Percentiles rank a stretch among this genome's conserved stretches.
Conservation (phyloP, 2,329 filamentous ascomycete genomes). For the Claviceps fusiformis region DNA sequence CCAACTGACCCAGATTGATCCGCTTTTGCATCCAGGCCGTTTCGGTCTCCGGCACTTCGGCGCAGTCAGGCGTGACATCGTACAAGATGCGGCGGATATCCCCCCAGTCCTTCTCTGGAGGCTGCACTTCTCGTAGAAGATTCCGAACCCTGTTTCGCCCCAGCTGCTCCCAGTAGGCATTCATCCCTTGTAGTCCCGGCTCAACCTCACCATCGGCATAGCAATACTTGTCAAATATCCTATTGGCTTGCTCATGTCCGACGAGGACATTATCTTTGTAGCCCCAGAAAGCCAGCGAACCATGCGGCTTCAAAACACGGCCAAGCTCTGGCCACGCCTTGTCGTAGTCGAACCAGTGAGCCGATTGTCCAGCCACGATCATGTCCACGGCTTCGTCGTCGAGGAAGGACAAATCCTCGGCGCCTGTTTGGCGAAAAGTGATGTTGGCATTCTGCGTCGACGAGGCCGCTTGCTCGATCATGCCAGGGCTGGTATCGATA, state of each 20-base stretch:
- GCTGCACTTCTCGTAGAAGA: conserved; percentile 35
- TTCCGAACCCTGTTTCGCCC: conserved; percentile 41
- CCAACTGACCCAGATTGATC: conserved; percentile 42
- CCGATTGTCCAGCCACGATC: conserved; percentile 39
- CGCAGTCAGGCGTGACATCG: conserved; percentile 34
- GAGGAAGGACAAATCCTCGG: conserved; percentile 41
- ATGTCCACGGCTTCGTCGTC: conserved; percentile 36
- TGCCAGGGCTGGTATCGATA: conserved; percentile 42
- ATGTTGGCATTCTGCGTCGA: conserved; percentile 30
- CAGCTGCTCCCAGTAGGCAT: conserved; percentile 47
- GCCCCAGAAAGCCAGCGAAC: conserved; percentile 51
- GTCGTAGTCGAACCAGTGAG: conserved; percentile 52
- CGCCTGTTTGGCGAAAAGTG: conserved; percentile 32
- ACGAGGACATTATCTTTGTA: conserved; percentile 52
- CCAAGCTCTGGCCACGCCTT: conserved; percentile 41
- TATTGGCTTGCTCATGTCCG: conserved; percentile 35
- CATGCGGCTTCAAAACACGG: conserved; percentile 38
- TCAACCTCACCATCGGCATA: conserved; percentile 35
- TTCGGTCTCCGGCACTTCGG: conserved; percentile 18
- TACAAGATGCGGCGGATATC: conserved; percentile 40
- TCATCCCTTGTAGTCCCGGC: conserved; percentile 35
- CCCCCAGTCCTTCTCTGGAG: conserved; percentile 37
- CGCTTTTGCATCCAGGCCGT: conserved; percentile 36
- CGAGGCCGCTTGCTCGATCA: conserved; percentile 37
- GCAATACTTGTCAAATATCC: conserved; percentile 39